Evolutionary conservation across 2,329 filamentous ascomycete genomes (phyloP).

Genomic region (Trematosphaeria pertusa): DNA sequence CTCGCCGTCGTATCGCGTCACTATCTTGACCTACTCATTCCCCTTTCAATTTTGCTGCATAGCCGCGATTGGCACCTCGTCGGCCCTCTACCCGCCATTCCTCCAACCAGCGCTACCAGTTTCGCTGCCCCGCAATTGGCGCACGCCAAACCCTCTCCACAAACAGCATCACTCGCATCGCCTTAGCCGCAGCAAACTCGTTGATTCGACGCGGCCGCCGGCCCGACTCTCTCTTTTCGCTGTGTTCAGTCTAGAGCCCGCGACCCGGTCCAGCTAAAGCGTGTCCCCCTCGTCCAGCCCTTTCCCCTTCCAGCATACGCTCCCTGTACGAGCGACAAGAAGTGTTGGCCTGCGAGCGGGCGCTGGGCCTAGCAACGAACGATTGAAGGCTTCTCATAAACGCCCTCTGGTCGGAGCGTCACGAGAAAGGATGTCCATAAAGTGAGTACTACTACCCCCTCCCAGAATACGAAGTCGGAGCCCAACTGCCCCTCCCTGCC

Average conservation of each 20-base stretch:
- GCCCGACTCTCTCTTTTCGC: slow-evolving; percentile 15
- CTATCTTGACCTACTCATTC: background rate
- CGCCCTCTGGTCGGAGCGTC: background rate
- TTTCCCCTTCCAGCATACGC: slow-evolving; percentile 14
- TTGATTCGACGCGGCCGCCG: slow-evolving; percentile 25
- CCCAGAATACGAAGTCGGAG: slow-evolving; percentile 13
- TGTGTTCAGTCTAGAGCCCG: slow-evolving; percentile 1
- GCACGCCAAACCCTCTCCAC: slow-evolving; percentile 1
- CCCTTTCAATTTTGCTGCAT: background rate
- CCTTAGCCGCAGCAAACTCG: slow-evolving; percentile 21
- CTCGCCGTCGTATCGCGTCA: background rate
- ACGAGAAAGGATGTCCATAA: slow-evolving; percentile 47
- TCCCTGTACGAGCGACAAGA: background rate
- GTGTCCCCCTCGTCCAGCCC: slow-evolving; percentile 21
- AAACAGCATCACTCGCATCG: slow-evolving; percentile 19
- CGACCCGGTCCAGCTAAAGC: slow-evolving; percentile 21
- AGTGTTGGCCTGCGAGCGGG: slow-evolving; percentile 9
- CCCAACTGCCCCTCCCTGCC: slow-evolving; percentile 13
- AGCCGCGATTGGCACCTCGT: slow-evolving; percentile 18
- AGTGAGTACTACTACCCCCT: slow-evolving; percentile 40
- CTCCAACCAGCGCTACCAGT: slow-evolving; percentile 1
- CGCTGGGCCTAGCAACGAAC: background rate
- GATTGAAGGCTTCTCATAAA: slow-evolving; percentile 1
- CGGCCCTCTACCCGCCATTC: background rate
- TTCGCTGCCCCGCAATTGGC: slow-evolving; percentile 13